Base-by-base conservation (phyloP, 2,329 filamentous ascomycete species). In the Amesomyces nigricolor region DNA sequence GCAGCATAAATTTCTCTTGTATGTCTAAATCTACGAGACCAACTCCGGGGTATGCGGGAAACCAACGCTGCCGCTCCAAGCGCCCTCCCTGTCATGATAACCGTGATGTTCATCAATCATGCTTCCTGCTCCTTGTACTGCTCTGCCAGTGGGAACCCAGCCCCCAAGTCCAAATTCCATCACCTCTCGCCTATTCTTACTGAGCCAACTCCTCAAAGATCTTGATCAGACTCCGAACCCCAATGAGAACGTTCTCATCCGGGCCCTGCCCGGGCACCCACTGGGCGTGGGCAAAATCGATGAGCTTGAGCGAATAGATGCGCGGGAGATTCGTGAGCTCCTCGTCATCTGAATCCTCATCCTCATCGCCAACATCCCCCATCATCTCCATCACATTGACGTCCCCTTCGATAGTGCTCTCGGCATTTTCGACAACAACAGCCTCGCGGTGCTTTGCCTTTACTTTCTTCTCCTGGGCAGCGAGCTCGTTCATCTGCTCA, bases 201-300 rank as follows among this genome's bases (percentile, higher is more conserved):
- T 68, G 62, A 19, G 77, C 72, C 67, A 95, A 71, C 53, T 87
- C 78, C 56, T 84, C 78, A 63, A 97, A 85, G 30, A 96, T 85
- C 57, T 77, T 77, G 50, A 81, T 77, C 38, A 92, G 74, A 67
- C 80, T 92, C 66, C 84, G 78, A 59, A 96, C 82, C 0, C 91
- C 91, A 37, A 75, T 75, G 32, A 96, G 75, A 13, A 81, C 75
- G 66, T 97, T 97, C 72, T 95, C 86, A 68, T 99, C 94, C 0
- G 88, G 86, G 0, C 92, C 92, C 64, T 87, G 73, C 1, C 90
- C 89, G 0, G 89, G 87, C 1, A 83, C 87, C 85, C 87, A 97
- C 48, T 77, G 74, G 10, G 94, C 94, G 71, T 99, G 94, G 1
- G 94, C 94, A 77, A 99, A 99, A 70, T 99, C 94, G 64, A 99